Conservation (phyloP, 2,329 filamentous ascomycete genomes). For the Diaporthe nobilis region DNA sequence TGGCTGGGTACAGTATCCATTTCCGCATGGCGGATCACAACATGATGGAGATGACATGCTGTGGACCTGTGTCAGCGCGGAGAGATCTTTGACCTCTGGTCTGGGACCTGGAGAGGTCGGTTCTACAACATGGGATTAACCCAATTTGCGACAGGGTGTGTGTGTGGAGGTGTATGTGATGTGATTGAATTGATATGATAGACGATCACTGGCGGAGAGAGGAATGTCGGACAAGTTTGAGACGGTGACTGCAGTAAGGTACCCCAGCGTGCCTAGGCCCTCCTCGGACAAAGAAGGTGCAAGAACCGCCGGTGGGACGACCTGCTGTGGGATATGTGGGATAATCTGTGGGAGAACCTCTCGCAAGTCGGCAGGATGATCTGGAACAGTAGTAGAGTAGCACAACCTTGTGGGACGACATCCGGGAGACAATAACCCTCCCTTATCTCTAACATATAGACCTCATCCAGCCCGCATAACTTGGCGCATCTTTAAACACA, state of each 20-base stretch:
- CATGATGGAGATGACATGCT: slow-evolving; percentile 3
- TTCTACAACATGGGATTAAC: slow-evolving; percentile 7
- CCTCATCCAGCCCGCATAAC: no score
- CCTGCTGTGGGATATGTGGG: not conserved
- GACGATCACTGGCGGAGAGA: not conserved
- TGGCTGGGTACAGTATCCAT: slow-evolving; percentile 7
- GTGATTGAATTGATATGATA: slow-evolving; percentile 18
- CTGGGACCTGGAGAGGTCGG: not conserved
- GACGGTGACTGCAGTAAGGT: not conserved
- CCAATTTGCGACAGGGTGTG: slow-evolving; percentile 5
- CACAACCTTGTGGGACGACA: not conserved
- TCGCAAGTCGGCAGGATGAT: not conserved
- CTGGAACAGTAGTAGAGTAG: not conserved
- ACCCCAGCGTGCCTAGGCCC: not conserved
- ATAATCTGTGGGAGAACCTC: not conserved
- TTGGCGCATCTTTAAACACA: no score
- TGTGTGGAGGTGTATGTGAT: slow-evolving; percentile 16
- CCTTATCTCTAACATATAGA: no score
- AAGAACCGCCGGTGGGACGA: not conserved
- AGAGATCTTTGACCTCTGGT: not conserved
- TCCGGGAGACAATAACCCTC: not conserved
- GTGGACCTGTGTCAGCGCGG: slow-evolving; percentile 10
- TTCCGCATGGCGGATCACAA: slow-evolving; percentile 10
- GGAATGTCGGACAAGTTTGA: not conserved
- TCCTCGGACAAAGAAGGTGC: not conserved